phyloP scores from a whole-genome alignment of 2,329 filamentous ascomycete genomes.

The Ophiosphaerella herpotricha region DNA sequence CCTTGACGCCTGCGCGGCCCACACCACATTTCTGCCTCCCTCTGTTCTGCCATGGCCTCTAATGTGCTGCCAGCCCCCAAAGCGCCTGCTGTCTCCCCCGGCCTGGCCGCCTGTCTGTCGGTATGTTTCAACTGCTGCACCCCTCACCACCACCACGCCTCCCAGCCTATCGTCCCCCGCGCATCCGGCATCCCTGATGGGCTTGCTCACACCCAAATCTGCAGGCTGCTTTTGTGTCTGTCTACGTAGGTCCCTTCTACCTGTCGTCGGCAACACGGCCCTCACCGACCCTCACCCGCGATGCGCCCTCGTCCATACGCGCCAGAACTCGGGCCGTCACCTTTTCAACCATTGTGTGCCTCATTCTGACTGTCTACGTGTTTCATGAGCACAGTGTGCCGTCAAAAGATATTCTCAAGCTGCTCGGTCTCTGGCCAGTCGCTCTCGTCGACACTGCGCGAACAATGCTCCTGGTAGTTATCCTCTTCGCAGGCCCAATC shows the following conservation, averaged over 20 bases:
- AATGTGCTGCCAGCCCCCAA: conserved; percentile 42
- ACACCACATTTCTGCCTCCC: conserved; percentile 20
- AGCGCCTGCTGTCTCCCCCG: conserved; percentile 43
- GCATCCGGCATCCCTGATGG: conserved; percentile 13
- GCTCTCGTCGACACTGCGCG: conserved; percentile 66
- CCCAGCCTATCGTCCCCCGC: conserved; percentile 30
- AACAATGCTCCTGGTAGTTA: conserved; percentile 70
- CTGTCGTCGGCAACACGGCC: conserved; percentile 78
- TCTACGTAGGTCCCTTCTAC: conserved; percentile 93
- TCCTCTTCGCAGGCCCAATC: conserved; percentile 83
- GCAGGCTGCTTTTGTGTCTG: conserved; percentile 77
- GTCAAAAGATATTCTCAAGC: conserved; percentile 61
- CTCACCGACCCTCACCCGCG: conserved; percentile 76
- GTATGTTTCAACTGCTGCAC: conserved; percentile 41
- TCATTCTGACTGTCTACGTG: conserved; percentile 68
- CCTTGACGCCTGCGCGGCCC: conserved; percentile 33
- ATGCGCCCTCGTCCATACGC: conserved; percentile 87
- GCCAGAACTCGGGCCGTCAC: conserved; percentile 82
- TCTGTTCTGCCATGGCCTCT: conserved; percentile 22
- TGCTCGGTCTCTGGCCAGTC: conserved; percentile 82
- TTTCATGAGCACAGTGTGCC: conserved; percentile 61
- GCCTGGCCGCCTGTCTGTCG: conserved; percentile 43
- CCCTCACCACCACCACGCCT: conserved; percentile 21
- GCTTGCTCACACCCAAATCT: conserved; percentile 25
- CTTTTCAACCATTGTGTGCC: conserved; percentile 72